Evolutionary conservation across 179 eudicot species (phyloP).

Genomic region (Spinacia oleracea): DNA sequence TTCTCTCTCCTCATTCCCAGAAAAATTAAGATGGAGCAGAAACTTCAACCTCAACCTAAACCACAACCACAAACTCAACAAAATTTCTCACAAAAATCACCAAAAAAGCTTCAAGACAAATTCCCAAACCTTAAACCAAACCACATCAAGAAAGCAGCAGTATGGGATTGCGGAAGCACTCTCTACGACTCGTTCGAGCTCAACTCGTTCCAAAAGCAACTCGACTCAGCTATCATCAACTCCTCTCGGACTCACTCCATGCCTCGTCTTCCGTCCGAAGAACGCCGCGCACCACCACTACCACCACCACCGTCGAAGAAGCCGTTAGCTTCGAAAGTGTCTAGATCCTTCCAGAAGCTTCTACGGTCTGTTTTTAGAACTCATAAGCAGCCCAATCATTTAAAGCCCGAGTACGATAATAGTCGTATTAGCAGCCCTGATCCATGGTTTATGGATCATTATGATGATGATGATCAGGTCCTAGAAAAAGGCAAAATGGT

Average conservation of each 20-base stretch:
- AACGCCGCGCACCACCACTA: constrained; percentile 18
- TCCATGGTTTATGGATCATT: constrained; percentile 32
- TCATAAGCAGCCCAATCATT: constrained; percentile 19
- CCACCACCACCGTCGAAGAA: constrained; percentile 25
- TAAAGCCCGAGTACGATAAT: neutral
- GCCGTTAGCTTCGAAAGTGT: constrained; percentile 39
- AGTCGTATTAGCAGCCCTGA: constrained; percentile 21
- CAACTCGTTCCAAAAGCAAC: constrained; percentile 61
- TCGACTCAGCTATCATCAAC: constrained; percentile 69
- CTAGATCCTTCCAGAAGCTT: constrained; percentile 62
- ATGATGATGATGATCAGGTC: no score
- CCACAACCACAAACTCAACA: neutral
- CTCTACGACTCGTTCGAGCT: constrained; percentile 89
- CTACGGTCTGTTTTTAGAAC: constrained; percentile 51
- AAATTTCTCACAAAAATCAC: neutral
- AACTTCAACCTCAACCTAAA: constrained; percentile 1
- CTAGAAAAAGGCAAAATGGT: neutral
- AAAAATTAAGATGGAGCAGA: constrained; percentile 1
- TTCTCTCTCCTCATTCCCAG: no score
- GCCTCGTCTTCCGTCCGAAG: constrained; percentile 64
- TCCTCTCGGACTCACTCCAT: constrained; percentile 64
- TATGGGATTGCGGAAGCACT: constrained; percentile 84
- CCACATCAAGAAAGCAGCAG: constrained; percentile 14
- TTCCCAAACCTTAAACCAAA: neutral
- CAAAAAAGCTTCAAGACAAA: neutral